Evolutionary conservation across 2,329 filamentous ascomycete genomes (phyloP).

Genomic region (Calcarisporium arbuscula): DNA sequence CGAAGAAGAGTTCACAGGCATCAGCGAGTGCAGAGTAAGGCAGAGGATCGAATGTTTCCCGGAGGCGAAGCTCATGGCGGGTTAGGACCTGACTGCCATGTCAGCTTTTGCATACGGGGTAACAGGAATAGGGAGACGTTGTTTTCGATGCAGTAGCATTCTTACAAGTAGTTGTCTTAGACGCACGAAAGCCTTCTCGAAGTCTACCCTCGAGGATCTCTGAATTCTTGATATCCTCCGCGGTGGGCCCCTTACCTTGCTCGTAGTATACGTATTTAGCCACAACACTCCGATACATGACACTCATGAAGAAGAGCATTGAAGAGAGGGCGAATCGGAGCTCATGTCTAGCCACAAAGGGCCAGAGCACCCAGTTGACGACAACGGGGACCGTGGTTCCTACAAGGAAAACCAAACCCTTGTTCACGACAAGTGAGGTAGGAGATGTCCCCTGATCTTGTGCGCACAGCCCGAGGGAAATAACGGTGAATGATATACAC

Average conservation of each 20-base stretch:
- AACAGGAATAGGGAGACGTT: not conserved
- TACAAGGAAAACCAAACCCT: conserved; percentile 44
- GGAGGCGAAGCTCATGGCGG: conserved; percentile 52
- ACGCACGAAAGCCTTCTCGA: conserved; percentile 53
- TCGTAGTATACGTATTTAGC: conserved; percentile 55
- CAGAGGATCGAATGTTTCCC: conserved; percentile 49
- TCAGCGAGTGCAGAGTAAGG: conserved; percentile 51
- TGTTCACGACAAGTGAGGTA: conserved; percentile 35
- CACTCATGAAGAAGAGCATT: conserved; percentile 52
- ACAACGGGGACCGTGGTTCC: conserved; percentile 47
- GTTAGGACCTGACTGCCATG: conserved; percentile 35
- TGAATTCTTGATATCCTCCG: conserved; percentile 44
- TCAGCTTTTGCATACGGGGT: not conserved
- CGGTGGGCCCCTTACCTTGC: conserved; percentile 43
- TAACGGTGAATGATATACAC: conserved; percentile 49
- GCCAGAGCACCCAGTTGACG: conserved; percentile 56
- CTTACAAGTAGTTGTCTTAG: conserved; percentile 48
- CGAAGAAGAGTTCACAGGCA: conserved; percentile 52
- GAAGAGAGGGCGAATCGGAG: conserved; percentile 47
- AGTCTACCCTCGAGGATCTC: conserved; percentile 53
- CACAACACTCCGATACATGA: conserved; percentile 51
- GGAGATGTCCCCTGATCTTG: conserved; percentile 25
- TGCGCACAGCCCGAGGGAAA: conserved; percentile 38
- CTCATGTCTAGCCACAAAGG: conserved; percentile 54
- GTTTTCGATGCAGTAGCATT: not conserved